Base-by-base conservation (phyloP, 257 asterid genomes). In the Phtheirospermum japonicum region DNA sequence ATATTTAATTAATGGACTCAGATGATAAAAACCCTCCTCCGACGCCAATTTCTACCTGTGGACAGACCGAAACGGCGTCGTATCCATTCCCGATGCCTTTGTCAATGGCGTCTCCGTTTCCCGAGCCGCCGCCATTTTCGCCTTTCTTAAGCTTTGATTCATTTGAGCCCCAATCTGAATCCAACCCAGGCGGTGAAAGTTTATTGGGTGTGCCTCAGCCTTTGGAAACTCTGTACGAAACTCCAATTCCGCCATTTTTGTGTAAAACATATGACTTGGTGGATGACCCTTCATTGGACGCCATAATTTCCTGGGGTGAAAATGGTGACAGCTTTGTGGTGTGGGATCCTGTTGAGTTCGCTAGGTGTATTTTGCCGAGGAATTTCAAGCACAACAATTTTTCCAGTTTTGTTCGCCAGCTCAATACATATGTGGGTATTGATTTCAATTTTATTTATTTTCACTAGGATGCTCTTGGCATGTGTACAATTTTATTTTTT, bases 321-420 rank as follows among this genome's bases (percentile, higher is more conserved):
- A 74, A 33, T 0, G 97, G 95, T 0, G 73, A 69, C 43, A 87
- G 90, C 85, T 88, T 90, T 57, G 88, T 90, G 37, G 96, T 90
- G 43, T 83, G 93, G 95, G 90, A 90, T 13, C 91, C 81, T 2
- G 61, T 75, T 39, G 96, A 85, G 55, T 90, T 88, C 49, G 71
- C 95, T 8, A 80, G 86, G 61, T 18, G 37, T 28, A 57, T 88
- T 17, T 65, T 90, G 72, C 97, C 97, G 0, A 76, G 76, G 74
- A 80, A 78, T 68, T 90, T 90, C 85, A 90, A 90, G 85, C 97
- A 90, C 84, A 83, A 78, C 80, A 88, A 90, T 68, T 90, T 85
- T 79, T 88, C 96, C 4, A 90, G 97, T 76, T 90, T 90, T 76
- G 96, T 90, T 73, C 92, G 97, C 9, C 97, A 89, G 84, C 95